Evolutionary conservation across 2,329 filamentous ascomycete genomes (phyloP).

Genomic region (Aspergillus chevalieri): DNA sequence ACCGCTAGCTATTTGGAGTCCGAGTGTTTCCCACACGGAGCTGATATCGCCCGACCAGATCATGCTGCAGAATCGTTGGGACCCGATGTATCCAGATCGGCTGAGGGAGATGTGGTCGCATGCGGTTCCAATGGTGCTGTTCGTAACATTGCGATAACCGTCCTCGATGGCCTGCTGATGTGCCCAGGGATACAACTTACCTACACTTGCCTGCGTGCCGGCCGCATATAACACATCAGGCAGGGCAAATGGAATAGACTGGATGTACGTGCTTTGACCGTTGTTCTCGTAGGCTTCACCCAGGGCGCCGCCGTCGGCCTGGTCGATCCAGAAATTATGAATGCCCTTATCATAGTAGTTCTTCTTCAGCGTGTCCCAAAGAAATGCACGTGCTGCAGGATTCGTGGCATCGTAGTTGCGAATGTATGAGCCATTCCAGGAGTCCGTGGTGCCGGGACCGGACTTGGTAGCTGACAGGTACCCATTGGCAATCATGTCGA

Average conservation of each 20-base stretch:
- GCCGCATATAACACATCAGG: conserved; percentile 49
- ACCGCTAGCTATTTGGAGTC: conserved; percentile 54
- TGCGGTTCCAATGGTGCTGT: conserved; percentile 40
- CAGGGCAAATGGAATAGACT: conserved; percentile 24
- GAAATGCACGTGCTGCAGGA: conserved; percentile 48
- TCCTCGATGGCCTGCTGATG: conserved; percentile 56
- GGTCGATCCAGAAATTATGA: conserved; percentile 60
- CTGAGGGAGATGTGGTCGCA: conserved; percentile 45
- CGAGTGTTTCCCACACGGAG: conserved; percentile 52
- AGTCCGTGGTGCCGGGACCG: conserved; percentile 51
- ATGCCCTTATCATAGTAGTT: conserved; percentile 58
- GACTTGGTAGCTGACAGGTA: conserved; percentile 53
- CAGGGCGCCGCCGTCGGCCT: conserved; percentile 48
- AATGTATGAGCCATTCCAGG: conserved; percentile 51
- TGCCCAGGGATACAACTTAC: conserved; percentile 54
- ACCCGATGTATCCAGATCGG: conserved; percentile 49
- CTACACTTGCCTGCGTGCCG: conserved; percentile 51
- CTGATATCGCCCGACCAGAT: conserved; percentile 59
- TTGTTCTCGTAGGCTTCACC: conserved; percentile 33
- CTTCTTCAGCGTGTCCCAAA: conserved; percentile 52
- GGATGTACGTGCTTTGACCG: conserved; percentile 47
- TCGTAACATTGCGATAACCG: conserved; percentile 46
- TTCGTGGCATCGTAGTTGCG: conserved; percentile 57
- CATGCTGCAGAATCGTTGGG: conserved; percentile 56
- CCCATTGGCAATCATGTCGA: conserved; percentile 54